Evolutionary conservation across 2,329 filamentous ascomycete genomes (phyloP).

Genomic region (Alternaria panax): DNA sequence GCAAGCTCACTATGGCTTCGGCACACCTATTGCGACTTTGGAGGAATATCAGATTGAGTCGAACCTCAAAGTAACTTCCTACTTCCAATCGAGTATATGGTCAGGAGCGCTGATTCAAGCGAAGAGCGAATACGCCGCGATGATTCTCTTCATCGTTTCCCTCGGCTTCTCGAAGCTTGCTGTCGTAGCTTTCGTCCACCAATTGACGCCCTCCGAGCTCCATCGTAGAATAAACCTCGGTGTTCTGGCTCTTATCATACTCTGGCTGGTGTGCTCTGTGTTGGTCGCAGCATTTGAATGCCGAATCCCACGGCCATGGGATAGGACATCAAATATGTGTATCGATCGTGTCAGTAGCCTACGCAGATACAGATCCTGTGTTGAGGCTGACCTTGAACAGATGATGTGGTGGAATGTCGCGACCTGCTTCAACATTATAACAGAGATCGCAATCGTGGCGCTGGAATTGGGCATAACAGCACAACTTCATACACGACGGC

Average conservation of each 20-base stretch:
- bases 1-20: constrained; percentile 29
- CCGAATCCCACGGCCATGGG: constrained; percentile 27
- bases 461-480: constrained; percentile 27
- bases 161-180: constrained; percentile 40
- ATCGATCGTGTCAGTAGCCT: constrained; percentile 24
- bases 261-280: constrained; percentile 26
- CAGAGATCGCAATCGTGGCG: constrained; percentile 32
- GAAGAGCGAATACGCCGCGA: constrained; percentile 38
- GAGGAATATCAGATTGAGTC: constrained; percentile 18
- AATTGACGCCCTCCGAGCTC: constrained; percentile 26
- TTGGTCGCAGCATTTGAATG: constrained; percentile 27
- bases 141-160: constrained; percentile 31
- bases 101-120: constrained; percentile 1
- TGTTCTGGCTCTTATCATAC: constrained; percentile 10
- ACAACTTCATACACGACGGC: constrained; percentile 21
- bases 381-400: constrained; percentile 15
- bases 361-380: background rate
- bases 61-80: constrained; percentile 17
- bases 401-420: constrained; percentile 28
- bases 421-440: constrained; percentile 26
- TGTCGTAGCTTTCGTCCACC: constrained; percentile 34
- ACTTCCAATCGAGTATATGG: background rate
- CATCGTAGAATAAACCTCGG: constrained; percentile 25
- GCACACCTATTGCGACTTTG: constrained; percentile 26
- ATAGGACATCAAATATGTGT: constrained; percentile 19